Conservation (phyloP, 768 basidiomycete species). For the Rossbeevera mucosa region DNA sequence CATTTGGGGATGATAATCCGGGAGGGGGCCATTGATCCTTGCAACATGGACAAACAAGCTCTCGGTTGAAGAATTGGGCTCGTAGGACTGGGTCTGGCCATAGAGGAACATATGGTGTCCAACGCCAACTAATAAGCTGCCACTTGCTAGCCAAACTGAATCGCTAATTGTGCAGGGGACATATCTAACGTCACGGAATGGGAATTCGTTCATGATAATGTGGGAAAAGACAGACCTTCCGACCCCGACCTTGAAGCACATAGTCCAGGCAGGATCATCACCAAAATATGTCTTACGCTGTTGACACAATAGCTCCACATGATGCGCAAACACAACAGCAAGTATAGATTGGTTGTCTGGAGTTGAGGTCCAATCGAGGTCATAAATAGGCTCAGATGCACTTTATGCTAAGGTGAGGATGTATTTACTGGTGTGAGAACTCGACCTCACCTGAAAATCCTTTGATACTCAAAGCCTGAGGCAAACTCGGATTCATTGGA, state of each 20-base stretch:
- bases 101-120: conserved; percentile 83
- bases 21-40: conserved; percentile 76
- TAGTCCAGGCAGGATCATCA: conserved; percentile 72
- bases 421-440: not conserved
- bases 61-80: conserved; percentile 27
- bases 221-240: conserved; percentile 46
- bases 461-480: conserved; percentile 76
- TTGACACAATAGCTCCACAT: conserved; percentile 84
- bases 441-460: conserved; percentile 50
- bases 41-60: conserved; percentile 82
- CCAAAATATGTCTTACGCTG: conserved; percentile 91
- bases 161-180: conserved; percentile 78
- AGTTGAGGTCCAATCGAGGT: conserved; percentile 92
- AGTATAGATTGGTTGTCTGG: conserved; percentile 87
- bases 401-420: conserved; percentile 8
- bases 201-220: not conserved
- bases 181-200: conserved; percentile 41
- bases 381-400: conserved; percentile 58
- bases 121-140: conserved; percentile 75
- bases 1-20: conserved; percentile 92
- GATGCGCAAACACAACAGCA: conserved; percentile 79
- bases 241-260: conserved; percentile 67
- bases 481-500: conserved; percentile 92
- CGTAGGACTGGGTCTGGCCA: conserved; percentile 41
- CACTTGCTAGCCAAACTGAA: conserved; percentile 87